Conservation (phyloP, 768 basidiomycete genomes). For the Psilocybe cubensis region DNA sequence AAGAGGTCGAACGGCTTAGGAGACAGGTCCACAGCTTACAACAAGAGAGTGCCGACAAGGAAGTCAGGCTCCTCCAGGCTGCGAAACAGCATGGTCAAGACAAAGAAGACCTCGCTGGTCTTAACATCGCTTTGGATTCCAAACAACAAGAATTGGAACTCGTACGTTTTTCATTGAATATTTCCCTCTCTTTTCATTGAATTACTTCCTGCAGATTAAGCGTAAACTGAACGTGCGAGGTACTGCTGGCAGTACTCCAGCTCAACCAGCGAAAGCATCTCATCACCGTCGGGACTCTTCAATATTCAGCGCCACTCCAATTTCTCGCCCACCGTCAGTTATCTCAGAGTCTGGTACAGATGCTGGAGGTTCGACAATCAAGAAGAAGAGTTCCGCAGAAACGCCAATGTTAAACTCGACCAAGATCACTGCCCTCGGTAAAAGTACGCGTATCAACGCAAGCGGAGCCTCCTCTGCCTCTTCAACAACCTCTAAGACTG, state of each 20-base stretch:
- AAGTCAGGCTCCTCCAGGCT: slow-evolving; percentile 76
- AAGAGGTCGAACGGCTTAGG: slow-evolving; percentile 63
- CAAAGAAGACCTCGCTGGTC: slow-evolving; percentile 78
- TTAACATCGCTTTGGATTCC: slow-evolving; percentile 91
- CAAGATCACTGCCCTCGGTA: slow-evolving; percentile 47
- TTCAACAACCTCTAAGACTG: slow-evolving; percentile 20
- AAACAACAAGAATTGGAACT: slow-evolving; percentile 95
- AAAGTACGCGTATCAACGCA: slow-evolving; percentile 52
- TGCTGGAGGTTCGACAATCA: slow-evolving; percentile 26
- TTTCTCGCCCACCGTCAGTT: slow-evolving; percentile 58
- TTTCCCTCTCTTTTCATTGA: slow-evolving; percentile 5
- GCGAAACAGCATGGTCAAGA: slow-evolving; percentile 67
- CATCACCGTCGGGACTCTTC: slow-evolving; percentile 58
- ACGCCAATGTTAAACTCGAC: slow-evolving; percentile 28
- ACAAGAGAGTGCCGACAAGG: slow-evolving; percentile 83
- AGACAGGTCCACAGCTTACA: slow-evolving; percentile 71
- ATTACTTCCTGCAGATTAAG: slow-evolving; percentile 52
- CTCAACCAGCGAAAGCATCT: slow-evolving; percentile 41
- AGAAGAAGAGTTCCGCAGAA: slow-evolving; percentile 43
- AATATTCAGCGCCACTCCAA: slow-evolving; percentile 55
- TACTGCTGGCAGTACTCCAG: slow-evolving; percentile 60
- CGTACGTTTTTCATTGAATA: slow-evolving; percentile 48
- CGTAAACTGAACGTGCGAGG: slow-evolving; percentile 60
- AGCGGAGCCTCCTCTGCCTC: slow-evolving; percentile 24
- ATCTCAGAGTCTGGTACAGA: slow-evolving; percentile 55